Evolutionary conservation across 345 rosid genomes (phyloP).

Genomic region (Anacardium occidentale): DNA sequence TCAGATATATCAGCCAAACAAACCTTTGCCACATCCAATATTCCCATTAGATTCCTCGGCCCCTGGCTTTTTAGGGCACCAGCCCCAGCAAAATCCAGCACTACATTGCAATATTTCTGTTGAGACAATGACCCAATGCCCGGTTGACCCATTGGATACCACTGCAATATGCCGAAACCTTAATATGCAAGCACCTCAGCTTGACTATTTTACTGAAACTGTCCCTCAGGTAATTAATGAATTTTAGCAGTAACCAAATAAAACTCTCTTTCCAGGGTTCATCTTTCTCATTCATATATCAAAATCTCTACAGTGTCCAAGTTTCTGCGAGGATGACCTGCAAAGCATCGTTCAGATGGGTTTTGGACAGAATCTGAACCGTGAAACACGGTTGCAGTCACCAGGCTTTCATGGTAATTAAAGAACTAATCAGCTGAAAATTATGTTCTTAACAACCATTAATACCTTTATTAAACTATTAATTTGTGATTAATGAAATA

Average conservation of each 20-base stretch:
- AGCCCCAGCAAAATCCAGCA: conserved; percentile 41
- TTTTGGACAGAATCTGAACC: conserved; percentile 42
- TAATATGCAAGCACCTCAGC: conserved; percentile 45
- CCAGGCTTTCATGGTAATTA: conserved; percentile 38
- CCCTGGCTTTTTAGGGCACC: conserved; percentile 44
- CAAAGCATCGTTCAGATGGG: conserved; percentile 83
- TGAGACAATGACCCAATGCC: conserved; percentile 37
- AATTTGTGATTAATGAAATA: conserved; percentile 15
- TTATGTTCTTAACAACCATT: neutral
- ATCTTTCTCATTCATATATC: no score
- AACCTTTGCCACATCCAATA: conserved; percentile 40
- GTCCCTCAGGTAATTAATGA: conserved; percentile 42
- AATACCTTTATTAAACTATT: neutral
- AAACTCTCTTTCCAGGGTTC: neutral
- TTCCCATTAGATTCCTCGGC: conserved; percentile 63
- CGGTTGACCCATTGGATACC: conserved; percentile 43
- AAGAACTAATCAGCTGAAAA: neutral
- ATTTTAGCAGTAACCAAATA: neutral
- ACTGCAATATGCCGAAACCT: conserved; percentile 36
- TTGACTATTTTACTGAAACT: conserved; percentile 40
- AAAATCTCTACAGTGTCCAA: conserved; percentile 36
- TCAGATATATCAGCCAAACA: conserved; percentile 53
- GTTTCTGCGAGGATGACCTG: conserved; percentile 68
- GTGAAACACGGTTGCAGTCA: conserved; percentile 29
- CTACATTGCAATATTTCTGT: conserved; percentile 32